Evolutionary conservation across 2,329 filamentous ascomycete species (phyloP).

Genomic region (Xylariaceae sp.): DNA sequence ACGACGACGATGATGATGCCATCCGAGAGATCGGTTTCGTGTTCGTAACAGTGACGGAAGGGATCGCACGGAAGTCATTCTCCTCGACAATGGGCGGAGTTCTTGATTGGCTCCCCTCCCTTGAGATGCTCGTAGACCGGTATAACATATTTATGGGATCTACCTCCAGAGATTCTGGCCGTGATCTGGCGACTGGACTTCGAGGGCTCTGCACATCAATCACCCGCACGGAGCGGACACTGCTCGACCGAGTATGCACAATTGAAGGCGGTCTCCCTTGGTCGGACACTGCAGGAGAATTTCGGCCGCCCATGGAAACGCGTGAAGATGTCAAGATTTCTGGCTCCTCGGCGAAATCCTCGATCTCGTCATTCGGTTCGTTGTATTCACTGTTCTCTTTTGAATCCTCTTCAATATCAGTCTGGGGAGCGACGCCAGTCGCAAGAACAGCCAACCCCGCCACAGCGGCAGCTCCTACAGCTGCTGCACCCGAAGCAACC

Average conservation of each 20-base stretch:
- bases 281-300: constrained; percentile 48
- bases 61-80: constrained; percentile 14
- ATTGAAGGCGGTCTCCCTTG: constrained; percentile 37
- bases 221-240: constrained; percentile 54
- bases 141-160: constrained; percentile 27
- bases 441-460: constrained; percentile 8
- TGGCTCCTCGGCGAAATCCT: constrained; percentile 56
- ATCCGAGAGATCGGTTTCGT: constrained; percentile 10
- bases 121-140: constrained; percentile 38
- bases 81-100: constrained; percentile 42
- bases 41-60: constrained; percentile 13
- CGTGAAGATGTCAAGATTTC: constrained; percentile 55
- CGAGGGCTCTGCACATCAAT: constrained; percentile 53
- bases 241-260: constrained; percentile 42
- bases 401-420: constrained; percentile 26
- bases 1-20: constrained; percentile 3
- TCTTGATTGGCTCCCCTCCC: constrained; percentile 36
- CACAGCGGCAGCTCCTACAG: constrained; percentile 12
- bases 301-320: constrained; percentile 51
- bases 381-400: constrained; percentile 29
- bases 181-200: constrained; percentile 46
- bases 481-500: constrained; percentile 8
- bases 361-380: constrained; percentile 35
- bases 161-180: constrained; percentile 44
- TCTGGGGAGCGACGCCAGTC: constrained; percentile 8